These are phyloP conservation scores for Melanopsichium pennsylvanicum DNA, from an alignment of 1,284 basidiomycete species.

Conservation along the genomic window DNA sequence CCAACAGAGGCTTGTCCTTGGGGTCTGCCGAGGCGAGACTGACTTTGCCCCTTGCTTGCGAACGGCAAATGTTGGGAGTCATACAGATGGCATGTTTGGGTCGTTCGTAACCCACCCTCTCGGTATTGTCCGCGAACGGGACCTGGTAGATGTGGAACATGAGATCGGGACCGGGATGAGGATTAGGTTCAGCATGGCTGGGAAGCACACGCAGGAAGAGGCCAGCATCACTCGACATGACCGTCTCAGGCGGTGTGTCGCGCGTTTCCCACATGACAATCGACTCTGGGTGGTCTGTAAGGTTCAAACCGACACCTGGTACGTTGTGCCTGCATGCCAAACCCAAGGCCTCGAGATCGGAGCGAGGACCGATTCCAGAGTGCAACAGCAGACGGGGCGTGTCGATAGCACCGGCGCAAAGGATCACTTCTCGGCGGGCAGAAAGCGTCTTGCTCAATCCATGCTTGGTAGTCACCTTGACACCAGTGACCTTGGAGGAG, in stretches of 20 bases:
- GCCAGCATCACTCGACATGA: constrained; percentile 66
- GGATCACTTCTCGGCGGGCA: constrained; percentile 61
- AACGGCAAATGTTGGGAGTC: constrained; percentile 67
- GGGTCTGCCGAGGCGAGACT: constrained; percentile 68
- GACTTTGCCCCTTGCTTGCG: constrained; percentile 65
- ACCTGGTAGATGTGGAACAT: constrained; percentile 66
- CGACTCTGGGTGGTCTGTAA: constrained; percentile 69
- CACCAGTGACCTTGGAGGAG: constrained; percentile 47
- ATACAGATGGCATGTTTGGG: constrained; percentile 67
- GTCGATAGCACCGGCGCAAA: constrained; percentile 67
- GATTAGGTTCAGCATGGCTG: constrained; percentile 46
- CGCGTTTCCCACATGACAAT: constrained; percentile 65
- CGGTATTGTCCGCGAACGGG: constrained; percentile 63
- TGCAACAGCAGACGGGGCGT: constrained; percentile 70
- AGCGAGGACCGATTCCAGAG: constrained; percentile 69
- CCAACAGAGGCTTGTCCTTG: constrained; percentile 67
- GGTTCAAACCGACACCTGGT: constrained; percentile 70
- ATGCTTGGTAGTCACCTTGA: constrained; percentile 53
- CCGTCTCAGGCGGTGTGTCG: constrained; percentile 64
- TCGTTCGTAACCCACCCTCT: constrained; percentile 61
- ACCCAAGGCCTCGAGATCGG: constrained; percentile 67
- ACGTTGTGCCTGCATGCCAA: constrained; percentile 68
- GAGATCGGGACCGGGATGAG: constrained; percentile 63
- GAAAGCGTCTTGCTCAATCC: constrained; percentile 56
- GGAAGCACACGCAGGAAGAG: constrained; percentile 63